Evolutionary conservation across 805 yeast genomes (phyloP).

Genomic region (Cyberlindnera sargentensis): DNA sequence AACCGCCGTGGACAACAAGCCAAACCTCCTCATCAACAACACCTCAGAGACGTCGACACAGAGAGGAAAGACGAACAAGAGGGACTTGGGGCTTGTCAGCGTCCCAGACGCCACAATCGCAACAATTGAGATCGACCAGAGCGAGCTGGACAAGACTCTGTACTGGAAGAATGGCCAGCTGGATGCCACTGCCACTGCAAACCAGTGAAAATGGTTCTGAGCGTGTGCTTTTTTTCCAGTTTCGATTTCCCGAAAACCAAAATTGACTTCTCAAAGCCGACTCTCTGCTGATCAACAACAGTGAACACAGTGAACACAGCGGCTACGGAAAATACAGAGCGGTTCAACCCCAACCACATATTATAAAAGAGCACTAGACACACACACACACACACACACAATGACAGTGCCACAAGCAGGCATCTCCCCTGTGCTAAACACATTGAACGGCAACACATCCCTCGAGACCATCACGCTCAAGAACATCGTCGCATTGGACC

Average conservation of each 20-base stretch:
- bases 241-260: no score
- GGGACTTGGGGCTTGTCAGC: constrained; percentile 21
- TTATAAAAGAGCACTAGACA: background rate
- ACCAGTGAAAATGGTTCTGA: no score
- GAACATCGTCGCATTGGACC: constrained; percentile 21
- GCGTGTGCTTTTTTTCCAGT: no score
- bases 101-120: constrained; percentile 14
- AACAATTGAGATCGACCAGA: constrained; percentile 10
- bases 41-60: constrained; percentile 10
- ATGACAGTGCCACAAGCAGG: constrained; percentile 20
- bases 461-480: constrained; percentile 22
- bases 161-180: constrained; percentile 6
- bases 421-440: constrained; percentile 11
- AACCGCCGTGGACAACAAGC: constrained; percentile 22
- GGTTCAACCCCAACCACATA: no score
- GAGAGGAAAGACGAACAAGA: background rate
- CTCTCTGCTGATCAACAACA: no score
- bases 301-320: no score
- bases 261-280: no score
- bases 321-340: no score
- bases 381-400: background rate
- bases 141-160: constrained; percentile 15
- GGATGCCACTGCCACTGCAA: no score
- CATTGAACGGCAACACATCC: background rate
- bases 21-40: constrained; percentile 19